A percentile compares a stretch with the other conserved stretches of the same genome.
Evolutionary conservation across 2,329 filamentous ascomycete genomes (phyloP).

Genomic region (Hyphodiscus sp.): DNA sequence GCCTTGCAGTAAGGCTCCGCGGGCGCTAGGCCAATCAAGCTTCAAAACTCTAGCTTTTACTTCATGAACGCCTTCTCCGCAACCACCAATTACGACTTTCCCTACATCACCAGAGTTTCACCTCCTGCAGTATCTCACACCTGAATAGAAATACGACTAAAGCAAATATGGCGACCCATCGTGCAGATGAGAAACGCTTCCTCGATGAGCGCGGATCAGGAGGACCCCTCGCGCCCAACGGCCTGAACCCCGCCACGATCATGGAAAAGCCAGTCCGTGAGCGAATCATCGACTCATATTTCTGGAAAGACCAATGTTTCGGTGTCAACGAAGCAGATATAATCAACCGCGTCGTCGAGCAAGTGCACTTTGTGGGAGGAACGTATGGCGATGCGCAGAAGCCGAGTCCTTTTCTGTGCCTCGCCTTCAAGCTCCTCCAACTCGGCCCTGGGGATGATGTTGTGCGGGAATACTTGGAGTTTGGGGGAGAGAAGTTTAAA

Average conservation of each 20-base stretch:
- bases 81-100: not conserved
- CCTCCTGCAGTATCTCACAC: too few relatives aligned
- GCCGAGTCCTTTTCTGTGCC: constrained; percentile 86
- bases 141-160: too few relatives aligned
- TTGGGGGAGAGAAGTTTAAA: constrained; percentile 70
- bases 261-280: constrained; percentile 95
- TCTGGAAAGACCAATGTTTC: constrained; percentile 99
- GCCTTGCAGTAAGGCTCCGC: too few relatives aligned
- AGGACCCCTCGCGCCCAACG: constrained; percentile 70
- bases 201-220: constrained; percentile 86
- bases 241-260: constrained; percentile 89
- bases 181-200: constrained; percentile 73
- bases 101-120: not conserved
- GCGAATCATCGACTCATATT: constrained; percentile 90
- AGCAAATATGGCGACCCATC: constrained; percentile 43
- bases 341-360: constrained; percentile 81
- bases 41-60: too few relatives aligned
- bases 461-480: constrained; percentile 70
- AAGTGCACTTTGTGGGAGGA: constrained; percentile 77
- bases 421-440: constrained; percentile 91
- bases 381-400: constrained; percentile 80
- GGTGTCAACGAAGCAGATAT: constrained; percentile 79
- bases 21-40: too few relatives aligned
- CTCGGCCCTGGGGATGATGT: constrained; percentile 75
- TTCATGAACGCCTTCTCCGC: too few relatives aligned